Percentiles rank a stretch among this genome's conserved stretches.
These are phyloP conservation scores for Trichosporon ovoides DNA, from an alignment of 1,284 basidiomycete species.

Conservation along the genomic window DNA sequence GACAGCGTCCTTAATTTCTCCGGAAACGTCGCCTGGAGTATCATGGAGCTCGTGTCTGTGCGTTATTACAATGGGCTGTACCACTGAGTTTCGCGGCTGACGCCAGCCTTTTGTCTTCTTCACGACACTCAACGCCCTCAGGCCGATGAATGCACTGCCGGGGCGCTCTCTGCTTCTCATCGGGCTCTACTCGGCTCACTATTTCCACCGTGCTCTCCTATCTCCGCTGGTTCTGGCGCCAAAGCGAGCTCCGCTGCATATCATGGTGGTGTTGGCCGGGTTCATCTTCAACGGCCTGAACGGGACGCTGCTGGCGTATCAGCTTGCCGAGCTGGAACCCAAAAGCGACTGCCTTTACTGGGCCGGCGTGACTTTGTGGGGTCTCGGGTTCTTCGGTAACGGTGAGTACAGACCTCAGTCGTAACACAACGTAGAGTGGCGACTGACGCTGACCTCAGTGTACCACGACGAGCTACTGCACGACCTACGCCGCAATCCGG, in stretches of 20 bases:
- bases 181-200: slow-evolving; percentile 66
- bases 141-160: neutral
- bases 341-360: slow-evolving; percentile 52
- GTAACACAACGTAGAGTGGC: no score
- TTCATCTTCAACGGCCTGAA: slow-evolving; percentile 52
- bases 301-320: slow-evolving; percentile 25
- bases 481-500: slow-evolving; percentile 56
- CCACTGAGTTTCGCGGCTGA: neutral
- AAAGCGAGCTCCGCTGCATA: slow-evolving; percentile 68
- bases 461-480: slow-evolving; percentile 83
- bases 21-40: slow-evolving; percentile 63
- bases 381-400: slow-evolving; percentile 67
- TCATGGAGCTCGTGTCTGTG: slow-evolving; percentile 80
- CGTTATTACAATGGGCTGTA: slow-evolving; percentile 23
- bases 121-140: slow-evolving; percentile 48
- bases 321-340: neutral
- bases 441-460: slow-evolving; percentile 44
- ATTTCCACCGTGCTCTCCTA: slow-evolving; percentile 73
- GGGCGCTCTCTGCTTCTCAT: neutral
- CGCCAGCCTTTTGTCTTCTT: neutral
- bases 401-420: slow-evolving; percentile 22
- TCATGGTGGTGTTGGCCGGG: slow-evolving; percentile 59
- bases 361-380: slow-evolving; percentile 63
- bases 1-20: slow-evolving; percentile 53
- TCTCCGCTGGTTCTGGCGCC: slow-evolving; percentile 72